A percentile compares a stretch with the other conserved stretches of the same genome.
These are phyloP conservation scores for Globisporangium uncinulatum DNA, from an alignment of 352 stramenopile species.

Conservation along the genomic window DNA sequence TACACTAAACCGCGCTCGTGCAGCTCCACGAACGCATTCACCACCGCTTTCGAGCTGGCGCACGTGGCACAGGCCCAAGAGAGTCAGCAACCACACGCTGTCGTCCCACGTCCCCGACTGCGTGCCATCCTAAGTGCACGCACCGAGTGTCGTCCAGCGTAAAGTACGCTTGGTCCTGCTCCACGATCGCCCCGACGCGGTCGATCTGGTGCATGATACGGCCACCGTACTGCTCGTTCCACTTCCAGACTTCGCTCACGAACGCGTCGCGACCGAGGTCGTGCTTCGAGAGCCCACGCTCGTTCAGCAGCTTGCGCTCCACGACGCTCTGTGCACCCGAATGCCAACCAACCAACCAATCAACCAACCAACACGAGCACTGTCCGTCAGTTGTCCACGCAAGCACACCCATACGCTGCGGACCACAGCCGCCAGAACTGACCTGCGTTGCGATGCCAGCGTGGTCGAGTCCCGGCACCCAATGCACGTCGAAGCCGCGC, in stretches of 20 bases:
- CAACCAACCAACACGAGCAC: no score
- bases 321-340: conserved; percentile 86
- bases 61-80: neutral
- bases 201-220: conserved; percentile 95
- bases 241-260: conserved; percentile 95
- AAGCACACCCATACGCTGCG: neutral
- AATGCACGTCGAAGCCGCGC: conserved; percentile 95
- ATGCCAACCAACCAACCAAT: neutral
- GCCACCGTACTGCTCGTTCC: conserved; percentile 97
- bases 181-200: conserved; percentile 91
- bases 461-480: conserved; percentile 97
- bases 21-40: conserved; percentile 80
- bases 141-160: conserved; percentile 97
- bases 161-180: conserved; percentile 97
- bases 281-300: conserved; percentile 85
- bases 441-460: conserved; percentile 98
- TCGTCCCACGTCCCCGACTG: neutral
- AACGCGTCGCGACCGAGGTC: conserved; percentile 97
- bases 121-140: conserved; percentile 11
- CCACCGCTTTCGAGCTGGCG: conserved; percentile 39
- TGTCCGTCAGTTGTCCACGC: neutral
- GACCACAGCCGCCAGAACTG: neutral
- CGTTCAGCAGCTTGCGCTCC: conserved; percentile 97
- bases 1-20: conserved; percentile 98
- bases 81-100: no score